Percentiles rank a stretch among this genome's conserved stretches.
Conservation (phyloP, 108 stramenopile species). For the Skeletonema grethae region DNA sequence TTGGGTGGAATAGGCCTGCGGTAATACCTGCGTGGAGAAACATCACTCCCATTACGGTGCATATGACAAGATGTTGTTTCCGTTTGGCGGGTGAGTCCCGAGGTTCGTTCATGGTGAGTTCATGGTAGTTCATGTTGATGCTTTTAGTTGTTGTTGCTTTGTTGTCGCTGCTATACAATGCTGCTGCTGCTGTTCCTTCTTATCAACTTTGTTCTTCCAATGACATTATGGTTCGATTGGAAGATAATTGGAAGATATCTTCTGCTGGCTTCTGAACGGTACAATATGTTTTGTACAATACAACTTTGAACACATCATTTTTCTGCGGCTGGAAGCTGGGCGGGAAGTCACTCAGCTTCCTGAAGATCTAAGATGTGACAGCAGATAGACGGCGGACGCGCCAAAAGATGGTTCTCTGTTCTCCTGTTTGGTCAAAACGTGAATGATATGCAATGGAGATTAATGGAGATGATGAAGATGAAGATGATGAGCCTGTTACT, state of each 20-base stretch:
- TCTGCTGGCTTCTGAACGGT: background rate
- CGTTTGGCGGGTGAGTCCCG: constrained; percentile 53
- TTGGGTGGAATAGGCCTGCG: constrained; percentile 52
- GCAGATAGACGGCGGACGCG: too few species aligned
- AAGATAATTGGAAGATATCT: background rate
- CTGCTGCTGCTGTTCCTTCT: background rate
- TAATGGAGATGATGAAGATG: too few species aligned
- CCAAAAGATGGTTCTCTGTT: too few species aligned
- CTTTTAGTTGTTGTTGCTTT: too few species aligned
- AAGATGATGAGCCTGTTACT: too few species aligned
- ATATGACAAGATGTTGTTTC: constrained; percentile 62
- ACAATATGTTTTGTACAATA: too few species aligned
- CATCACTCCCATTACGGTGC: constrained; percentile 46
- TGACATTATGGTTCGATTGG: background rate
- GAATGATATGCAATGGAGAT: too few species aligned
- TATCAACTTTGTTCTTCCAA: background rate
- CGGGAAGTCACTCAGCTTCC: too few species aligned
- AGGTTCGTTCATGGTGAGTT: constrained; percentile 67
- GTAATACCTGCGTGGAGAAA: constrained; percentile 49
- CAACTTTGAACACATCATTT: too few species aligned
- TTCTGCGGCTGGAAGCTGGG: too few species aligned
- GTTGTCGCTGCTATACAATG: background rate
- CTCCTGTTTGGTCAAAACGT: too few species aligned
- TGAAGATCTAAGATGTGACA: too few species aligned
- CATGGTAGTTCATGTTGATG: constrained; percentile 68